Evolutionary conservation across 495 filamentous ascomycete species (phyloP).

Genomic region (Aspergillus saccharolyticus): DNA sequence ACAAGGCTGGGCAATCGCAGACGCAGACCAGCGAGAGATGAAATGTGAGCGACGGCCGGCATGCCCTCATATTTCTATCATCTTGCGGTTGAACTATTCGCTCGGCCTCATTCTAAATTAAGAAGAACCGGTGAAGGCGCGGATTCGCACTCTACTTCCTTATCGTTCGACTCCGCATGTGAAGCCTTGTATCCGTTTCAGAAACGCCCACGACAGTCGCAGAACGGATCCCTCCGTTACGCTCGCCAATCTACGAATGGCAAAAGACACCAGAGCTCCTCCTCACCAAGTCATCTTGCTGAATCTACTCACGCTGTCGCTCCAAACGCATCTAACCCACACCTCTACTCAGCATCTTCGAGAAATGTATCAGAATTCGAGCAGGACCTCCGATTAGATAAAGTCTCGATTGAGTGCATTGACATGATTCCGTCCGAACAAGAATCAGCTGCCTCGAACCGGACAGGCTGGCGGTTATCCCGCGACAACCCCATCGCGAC

Average conservation of each 20-base stretch:
- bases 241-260: constrained; percentile 11
- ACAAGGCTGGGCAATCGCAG: constrained; percentile 4
- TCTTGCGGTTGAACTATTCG: constrained; percentile 71
- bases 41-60: constrained; percentile 33
- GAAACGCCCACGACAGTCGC: constrained; percentile 19
- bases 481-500: constrained; percentile 36
- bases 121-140: constrained; percentile 11
- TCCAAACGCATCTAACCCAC: constrained; percentile 5
- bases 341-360: constrained; percentile 17
- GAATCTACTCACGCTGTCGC: background rate
- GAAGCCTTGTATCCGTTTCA: constrained; percentile 43
- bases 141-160: constrained; percentile 12
- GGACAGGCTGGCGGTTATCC: constrained; percentile 3
- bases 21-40: background rate
- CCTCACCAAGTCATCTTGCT: background rate
- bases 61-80: constrained; percentile 94
- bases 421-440: constrained; percentile 51
- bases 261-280: constrained; percentile 8
- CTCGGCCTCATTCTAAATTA: constrained; percentile 46
- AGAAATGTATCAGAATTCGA: constrained; percentile 21
- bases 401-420: constrained; percentile 60
- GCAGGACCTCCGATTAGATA: constrained; percentile 60
- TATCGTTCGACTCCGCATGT: constrained; percentile 35
- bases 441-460: constrained; percentile 14
- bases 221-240: constrained; percentile 14